Evolutionary conservation across 2,329 filamentous ascomycete species (phyloP).

Genomic region (Stagonosporopsis tanaceti): DNA sequence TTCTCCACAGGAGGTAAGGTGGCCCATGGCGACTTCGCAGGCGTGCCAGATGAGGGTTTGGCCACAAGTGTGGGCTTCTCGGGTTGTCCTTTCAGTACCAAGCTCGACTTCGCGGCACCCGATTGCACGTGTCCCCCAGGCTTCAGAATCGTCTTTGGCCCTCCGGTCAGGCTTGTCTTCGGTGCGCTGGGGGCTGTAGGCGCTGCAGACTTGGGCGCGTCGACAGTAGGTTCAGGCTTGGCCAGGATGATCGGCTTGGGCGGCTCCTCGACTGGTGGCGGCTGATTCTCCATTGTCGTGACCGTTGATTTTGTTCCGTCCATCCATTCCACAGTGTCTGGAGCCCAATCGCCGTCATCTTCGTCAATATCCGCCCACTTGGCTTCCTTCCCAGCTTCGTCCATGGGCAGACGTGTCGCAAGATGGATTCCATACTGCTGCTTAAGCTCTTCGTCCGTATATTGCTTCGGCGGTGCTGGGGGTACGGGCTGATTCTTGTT

Average conservation of each 20-base stretch:
- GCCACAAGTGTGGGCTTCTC: constrained; percentile 78
- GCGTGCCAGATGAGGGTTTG: constrained; percentile 73
- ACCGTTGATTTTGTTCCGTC: constrained; percentile 85
- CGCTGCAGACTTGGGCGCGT: constrained; percentile 50
- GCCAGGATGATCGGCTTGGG: constrained; percentile 21
- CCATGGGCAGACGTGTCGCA: constrained; percentile 77
- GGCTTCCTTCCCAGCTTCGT: constrained; percentile 75
- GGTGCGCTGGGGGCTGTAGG: constrained; percentile 40
- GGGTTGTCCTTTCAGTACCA: constrained; percentile 71
- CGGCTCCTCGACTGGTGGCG: constrained; percentile 40
- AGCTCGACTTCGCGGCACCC: constrained; percentile 56
- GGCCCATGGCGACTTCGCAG: constrained; percentile 92
- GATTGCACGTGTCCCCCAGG: constrained; percentile 52
- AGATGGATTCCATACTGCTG: constrained; percentile 88
- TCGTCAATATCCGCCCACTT: constrained; percentile 93
- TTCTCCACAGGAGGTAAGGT: constrained; percentile 84
- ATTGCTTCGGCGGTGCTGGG: constrained; percentile 77
- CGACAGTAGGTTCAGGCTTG: constrained; percentile 37
- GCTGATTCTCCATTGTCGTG: constrained; percentile 60
- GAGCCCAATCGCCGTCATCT: constrained; percentile 86
- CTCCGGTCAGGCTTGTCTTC: constrained; percentile 47
- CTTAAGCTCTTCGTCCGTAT: constrained; percentile 84
- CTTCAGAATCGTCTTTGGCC: constrained; percentile 59
- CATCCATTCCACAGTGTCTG: constrained; percentile 85
- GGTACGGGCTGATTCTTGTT: constrained; percentile 85